phyloP scores from a whole-genome alignment of 495 filamentous ascomycete genomes.

The Terfezia claveryi region DNA sequence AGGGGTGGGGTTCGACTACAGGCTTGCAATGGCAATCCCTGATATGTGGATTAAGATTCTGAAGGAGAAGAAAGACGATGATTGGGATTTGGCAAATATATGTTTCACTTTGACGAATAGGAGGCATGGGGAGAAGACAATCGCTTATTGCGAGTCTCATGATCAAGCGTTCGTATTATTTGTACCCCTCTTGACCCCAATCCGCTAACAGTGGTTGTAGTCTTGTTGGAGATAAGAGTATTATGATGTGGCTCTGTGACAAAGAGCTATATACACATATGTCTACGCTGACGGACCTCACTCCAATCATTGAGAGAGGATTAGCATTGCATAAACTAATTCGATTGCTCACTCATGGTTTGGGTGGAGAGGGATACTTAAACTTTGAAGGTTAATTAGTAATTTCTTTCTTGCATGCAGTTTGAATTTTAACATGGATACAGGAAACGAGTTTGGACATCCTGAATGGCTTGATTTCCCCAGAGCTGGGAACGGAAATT shows the following conservation, averaged over 20 bases:
- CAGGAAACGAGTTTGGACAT: slow-evolving; percentile 80
- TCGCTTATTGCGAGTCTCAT: slow-evolving; percentile 90
- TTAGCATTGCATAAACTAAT: slow-evolving; percentile 94
- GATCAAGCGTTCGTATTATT: slow-evolving; percentile 70
- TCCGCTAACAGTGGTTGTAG: slow-evolving; percentile 24
- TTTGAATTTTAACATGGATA: background rate
- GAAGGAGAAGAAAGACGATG: slow-evolving; percentile 75
- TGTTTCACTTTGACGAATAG: slow-evolving; percentile 75
- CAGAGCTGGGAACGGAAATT: slow-evolving; percentile 80
- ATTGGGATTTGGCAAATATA: slow-evolving; percentile 81
- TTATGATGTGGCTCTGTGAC: slow-evolving; percentile 97
- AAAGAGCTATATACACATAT: slow-evolving; percentile 95
- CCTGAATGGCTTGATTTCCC: slow-evolving; percentile 99
- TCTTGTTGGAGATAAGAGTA: slow-evolving; percentile 83
- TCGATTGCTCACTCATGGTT: slow-evolving; percentile 69
- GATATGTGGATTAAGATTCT: slow-evolving; percentile 98
- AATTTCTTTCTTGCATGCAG: background rate
- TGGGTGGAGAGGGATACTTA: slow-evolving; percentile 95
- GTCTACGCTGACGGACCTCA: slow-evolving; percentile 63
- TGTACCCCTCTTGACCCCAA: background rate
- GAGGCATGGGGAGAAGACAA: slow-evolving; percentile 91
- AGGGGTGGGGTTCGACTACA: slow-evolving; percentile 90
- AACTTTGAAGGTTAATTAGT: slow-evolving; percentile 58
- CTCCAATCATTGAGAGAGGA: slow-evolving; percentile 75
- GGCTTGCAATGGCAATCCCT: slow-evolving; percentile 91